Evolutionary conservation across 257 asterid genomes (phyloP), one percentile per base, ranked within the genome.

Genomic region (Parsonsia alboflavescens): DNA sequence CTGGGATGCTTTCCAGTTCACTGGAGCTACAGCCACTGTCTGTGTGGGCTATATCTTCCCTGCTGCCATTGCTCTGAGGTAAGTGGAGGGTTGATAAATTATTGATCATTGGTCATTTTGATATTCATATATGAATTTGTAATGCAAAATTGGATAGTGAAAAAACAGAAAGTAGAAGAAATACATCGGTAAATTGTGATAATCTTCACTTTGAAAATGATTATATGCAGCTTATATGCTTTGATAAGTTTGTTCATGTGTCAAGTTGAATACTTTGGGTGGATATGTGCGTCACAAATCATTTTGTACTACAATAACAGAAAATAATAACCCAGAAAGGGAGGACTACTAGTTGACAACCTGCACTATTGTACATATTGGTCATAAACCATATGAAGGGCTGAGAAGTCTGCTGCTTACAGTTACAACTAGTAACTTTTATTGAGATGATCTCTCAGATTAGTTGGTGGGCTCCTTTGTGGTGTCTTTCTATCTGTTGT

Each of bases 1-100:
- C 77, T 92, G 97, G 97, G 96, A 87, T 68, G 97, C 97, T 70
- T 92, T 92, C 81, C 97, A 90, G 77, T 92, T 92, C 80, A 92
- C 97, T 39, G 97, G 97, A 39, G 96, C 97, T 74, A 92, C 97
- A 2, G 96, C 97, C 79, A 90, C 96, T 0, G 96, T 92, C 56
- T 54, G 96, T 0, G 96, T 90, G 65, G 97, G 97, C 41, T 90
- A 63, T 85, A 92, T 90, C 57, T 92, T 90, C 78, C 96, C 97
- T 1, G 96, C 96, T 69, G 92, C 92, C 76, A 82, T 92, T 77
- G 88, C 91, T 70, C 91, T 90, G 78, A 82, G 93, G 96, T 92
- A 68, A 82, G 85, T 82, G 12, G 44, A 33, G 52, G 21, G 39
- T n/a, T 65, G 28, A 65, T 7, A 36, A 39, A 17, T 63, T 57